Conservation (phyloP, 805 yeast genomes). For the Candida fluviatilis region DNA sequence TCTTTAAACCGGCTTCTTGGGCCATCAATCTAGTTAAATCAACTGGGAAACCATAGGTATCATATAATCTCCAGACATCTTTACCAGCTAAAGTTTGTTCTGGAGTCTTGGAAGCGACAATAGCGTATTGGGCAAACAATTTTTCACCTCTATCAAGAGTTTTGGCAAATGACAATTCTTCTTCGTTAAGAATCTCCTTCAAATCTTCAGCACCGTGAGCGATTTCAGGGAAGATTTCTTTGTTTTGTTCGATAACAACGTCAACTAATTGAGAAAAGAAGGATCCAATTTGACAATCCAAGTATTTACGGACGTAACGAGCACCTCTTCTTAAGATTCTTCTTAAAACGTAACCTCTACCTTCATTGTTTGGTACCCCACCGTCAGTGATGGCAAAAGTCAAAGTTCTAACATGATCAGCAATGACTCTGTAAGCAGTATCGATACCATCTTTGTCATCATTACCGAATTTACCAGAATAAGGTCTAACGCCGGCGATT, state of each 20-base stretch:
- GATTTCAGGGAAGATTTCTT: constrained; percentile 89
- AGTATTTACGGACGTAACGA: constrained; percentile 92
- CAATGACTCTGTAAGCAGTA: constrained; percentile 96
- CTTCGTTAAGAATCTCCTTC: constrained; percentile 91
- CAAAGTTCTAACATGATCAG: constrained; percentile 97
- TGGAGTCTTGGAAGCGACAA: constrained; percentile 70
- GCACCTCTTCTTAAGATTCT: constrained; percentile 98
- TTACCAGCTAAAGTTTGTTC: constrained; percentile 79
- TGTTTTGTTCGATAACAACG: constrained; percentile 83
- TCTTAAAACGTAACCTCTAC: constrained; percentile 97
- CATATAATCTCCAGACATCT: constrained; percentile 98
- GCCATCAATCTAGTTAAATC: constrained; percentile 98
- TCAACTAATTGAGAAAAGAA: constrained; percentile 92
- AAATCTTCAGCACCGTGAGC: constrained; percentile 65
- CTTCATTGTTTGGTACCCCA: constrained; percentile 98
- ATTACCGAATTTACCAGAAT: constrained; percentile 87
- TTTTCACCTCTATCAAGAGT: constrained; percentile 98
- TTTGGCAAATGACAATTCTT: constrained; percentile 90
- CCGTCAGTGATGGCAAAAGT: constrained; percentile 97
- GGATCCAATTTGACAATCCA: constrained; percentile 91
- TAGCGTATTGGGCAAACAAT: constrained; percentile 89
- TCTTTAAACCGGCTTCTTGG: constrained; percentile 90
- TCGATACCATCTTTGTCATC: constrained; percentile 94
- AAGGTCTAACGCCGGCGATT: constrained; percentile 88
- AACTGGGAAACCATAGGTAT: constrained; percentile 98